phyloP scores from a whole-genome alignment of 352 stramenopile genomes.

The Peronospora farinosa region DNA sequence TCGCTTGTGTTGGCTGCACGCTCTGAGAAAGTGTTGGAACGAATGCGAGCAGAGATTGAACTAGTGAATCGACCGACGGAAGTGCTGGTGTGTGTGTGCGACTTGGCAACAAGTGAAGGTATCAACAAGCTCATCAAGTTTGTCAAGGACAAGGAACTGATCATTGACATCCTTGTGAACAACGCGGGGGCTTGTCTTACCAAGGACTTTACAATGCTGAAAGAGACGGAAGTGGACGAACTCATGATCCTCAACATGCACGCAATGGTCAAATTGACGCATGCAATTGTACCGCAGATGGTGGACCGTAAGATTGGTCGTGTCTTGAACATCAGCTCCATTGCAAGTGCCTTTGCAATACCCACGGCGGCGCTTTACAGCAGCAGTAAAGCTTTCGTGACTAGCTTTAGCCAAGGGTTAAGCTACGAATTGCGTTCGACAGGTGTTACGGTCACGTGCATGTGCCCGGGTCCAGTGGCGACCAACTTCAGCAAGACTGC shows the following conservation, averaged over 20 bases:
- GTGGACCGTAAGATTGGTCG: slow-evolving; percentile 52
- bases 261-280: slow-evolving; percentile 53
- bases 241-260: slow-evolving; percentile 70
- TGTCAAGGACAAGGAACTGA: slow-evolving; percentile 45
- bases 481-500: slow-evolving; percentile 65
- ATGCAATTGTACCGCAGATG: slow-evolving; percentile 70
- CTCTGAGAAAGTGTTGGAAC: slow-evolving; percentile 50
- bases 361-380: slow-evolving; percentile 70
- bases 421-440: slow-evolving; percentile 75
- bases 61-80: slow-evolving; percentile 55
- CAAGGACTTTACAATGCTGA: slow-evolving; percentile 41
- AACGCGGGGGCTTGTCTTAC: slow-evolving; percentile 50
- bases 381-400: slow-evolving; percentile 71
- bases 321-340: slow-evolving; percentile 78
- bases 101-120: slow-evolving; percentile 45
- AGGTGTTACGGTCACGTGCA: slow-evolving; percentile 73
- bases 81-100: slow-evolving; percentile 52
- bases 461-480: slow-evolving; percentile 57
- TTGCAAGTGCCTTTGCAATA: slow-evolving; percentile 41
- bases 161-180: slow-evolving; percentile 84
- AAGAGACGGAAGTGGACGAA: slow-evolving; percentile 39
- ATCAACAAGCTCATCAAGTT: slow-evolving; percentile 55
- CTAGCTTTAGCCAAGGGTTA: slow-evolving; percentile 68
- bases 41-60: slow-evolving; percentile 71
- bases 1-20: slow-evolving; percentile 66